A percentile compares a stretch with the other conserved stretches of the same genome.
phyloP scores from a whole-genome alignment of 2,329 filamentous ascomycete species.

The Phyllosticta citriasiana region DNA sequence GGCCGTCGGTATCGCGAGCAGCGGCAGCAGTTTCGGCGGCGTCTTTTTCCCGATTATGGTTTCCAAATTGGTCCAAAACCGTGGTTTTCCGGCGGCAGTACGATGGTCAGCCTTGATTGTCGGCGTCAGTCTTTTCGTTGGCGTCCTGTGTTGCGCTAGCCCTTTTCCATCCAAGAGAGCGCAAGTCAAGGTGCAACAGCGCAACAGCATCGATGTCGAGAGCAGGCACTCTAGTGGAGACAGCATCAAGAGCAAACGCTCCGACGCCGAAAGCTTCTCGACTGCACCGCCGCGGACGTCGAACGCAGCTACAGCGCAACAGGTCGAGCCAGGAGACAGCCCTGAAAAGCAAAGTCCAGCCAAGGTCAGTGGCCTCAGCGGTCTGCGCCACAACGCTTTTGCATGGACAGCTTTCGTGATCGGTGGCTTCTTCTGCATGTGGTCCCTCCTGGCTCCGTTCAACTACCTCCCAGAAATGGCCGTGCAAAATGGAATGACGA shows the following conservation, averaged over 20 bases:
- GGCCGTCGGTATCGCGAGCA: conserved; percentile 36
- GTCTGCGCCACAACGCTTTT: neutral
- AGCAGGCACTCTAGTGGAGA: neutral
- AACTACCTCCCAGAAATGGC: conserved; percentile 50
- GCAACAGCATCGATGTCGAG: neutral
- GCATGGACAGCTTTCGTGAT: neutral
- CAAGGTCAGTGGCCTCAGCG: neutral
- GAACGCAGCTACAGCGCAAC: neutral
- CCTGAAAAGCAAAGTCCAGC: neutral
- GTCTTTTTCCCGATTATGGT: conserved; percentile 48
- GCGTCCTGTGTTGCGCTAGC: conserved; percentile 5
- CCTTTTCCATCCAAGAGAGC: conserved; percentile 3
- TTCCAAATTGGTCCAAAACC: conserved; percentile 38
- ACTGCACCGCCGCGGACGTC: neutral
- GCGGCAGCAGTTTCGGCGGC: conserved; percentile 38
- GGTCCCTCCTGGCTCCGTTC: conserved; percentile 38
- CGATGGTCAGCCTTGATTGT: conserved; percentile 12
- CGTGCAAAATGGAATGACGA: conserved; percentile 36
- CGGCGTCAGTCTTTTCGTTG: conserved; percentile 6
- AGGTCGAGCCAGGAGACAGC: neutral
- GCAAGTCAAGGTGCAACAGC: neutral
- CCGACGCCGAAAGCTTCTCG: neutral
- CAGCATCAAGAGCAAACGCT: neutral
- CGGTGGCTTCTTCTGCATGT: conserved; percentile 25
- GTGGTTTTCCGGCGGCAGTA: conserved; percentile 47